Evolutionary conservation across 306 rosid species (phyloP).

Genomic region (Cucurbita pepo): DNA sequence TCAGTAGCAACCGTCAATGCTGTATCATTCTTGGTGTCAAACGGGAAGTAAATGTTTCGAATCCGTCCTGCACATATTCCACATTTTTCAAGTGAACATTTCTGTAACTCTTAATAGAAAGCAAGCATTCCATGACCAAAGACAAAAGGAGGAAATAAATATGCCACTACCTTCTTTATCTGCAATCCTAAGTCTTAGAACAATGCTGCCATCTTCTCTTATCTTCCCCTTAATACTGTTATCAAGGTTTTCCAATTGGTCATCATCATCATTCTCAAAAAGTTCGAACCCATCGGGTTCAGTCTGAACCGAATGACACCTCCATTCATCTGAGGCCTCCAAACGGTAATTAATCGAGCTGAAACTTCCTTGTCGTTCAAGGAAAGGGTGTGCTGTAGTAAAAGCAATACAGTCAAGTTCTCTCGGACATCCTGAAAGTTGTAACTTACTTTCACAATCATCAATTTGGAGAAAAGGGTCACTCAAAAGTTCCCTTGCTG

Average conservation of each 20-base stretch:
- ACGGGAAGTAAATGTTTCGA: conserved; percentile 75
- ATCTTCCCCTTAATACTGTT: conserved; percentile 71
- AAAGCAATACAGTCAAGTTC: conserved; percentile 15
- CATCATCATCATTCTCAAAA: conserved; percentile 58
- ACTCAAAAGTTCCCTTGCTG: conserved; percentile 78
- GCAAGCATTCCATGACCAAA: not conserved
- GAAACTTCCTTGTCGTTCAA: conserved; percentile 18
- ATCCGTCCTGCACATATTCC: conserved; percentile 41
- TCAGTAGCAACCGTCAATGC: conserved; percentile 82
- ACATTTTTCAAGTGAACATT: not conserved
- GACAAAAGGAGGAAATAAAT: not conserved
- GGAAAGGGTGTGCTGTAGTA: conserved; percentile 29
- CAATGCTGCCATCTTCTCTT: conserved; percentile 49
- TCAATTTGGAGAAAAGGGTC: conserved; percentile 67
- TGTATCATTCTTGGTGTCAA: conserved; percentile 63
- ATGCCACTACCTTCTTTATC: conserved; percentile 60
- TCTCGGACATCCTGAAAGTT: conserved; percentile 4
- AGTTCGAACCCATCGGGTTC: conserved; percentile 64
- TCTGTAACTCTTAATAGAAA: conserved; percentile 5
- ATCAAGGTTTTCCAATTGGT: conserved; percentile 41
- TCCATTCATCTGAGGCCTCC: conserved; percentile 29
- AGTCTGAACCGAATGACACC: not conserved
- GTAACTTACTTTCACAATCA: conserved; percentile 39
- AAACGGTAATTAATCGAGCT: conserved; percentile 32
- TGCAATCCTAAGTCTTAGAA: conserved; percentile 69